These are phyloP conservation scores for Leucocoprinus birnbaumii DNA, from an alignment of 768 basidiomycete genomes.

Conservation along the genomic window DNA sequence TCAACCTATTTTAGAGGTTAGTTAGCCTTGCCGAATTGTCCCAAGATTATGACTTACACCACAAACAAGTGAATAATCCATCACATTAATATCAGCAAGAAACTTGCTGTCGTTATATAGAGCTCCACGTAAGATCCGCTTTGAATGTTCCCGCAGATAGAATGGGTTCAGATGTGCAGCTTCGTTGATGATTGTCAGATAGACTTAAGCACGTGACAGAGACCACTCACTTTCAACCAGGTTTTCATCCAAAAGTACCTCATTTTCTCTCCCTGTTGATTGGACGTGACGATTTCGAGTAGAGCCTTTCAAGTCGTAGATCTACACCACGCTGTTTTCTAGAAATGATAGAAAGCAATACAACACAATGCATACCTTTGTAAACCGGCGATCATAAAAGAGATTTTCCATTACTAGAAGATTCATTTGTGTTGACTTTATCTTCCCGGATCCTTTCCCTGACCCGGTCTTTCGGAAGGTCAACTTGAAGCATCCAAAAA, in stretches of 20 bases:
- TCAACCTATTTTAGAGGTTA: constrained; percentile 57
- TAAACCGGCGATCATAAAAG: constrained; percentile 89
- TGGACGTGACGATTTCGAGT: constrained; percentile 91
- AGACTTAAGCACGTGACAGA: background rate
- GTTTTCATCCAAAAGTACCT: constrained; percentile 96
- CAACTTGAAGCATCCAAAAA: constrained; percentile 95
- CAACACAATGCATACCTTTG: constrained; percentile 52
- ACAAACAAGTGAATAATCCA: constrained; percentile 96
- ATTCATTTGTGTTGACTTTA: constrained; percentile 89
- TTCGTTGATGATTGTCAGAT: constrained; percentile 25
- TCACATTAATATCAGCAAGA: constrained; percentile 89
- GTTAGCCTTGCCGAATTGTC: background rate
- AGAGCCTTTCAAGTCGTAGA: constrained; percentile 97
- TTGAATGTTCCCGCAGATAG: constrained; percentile 95
- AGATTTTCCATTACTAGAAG: constrained; percentile 97
- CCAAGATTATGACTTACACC: constrained; percentile 39
- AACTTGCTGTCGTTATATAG: constrained; percentile 96
- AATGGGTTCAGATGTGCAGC: constrained; percentile 86
- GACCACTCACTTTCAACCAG: constrained; percentile 73
- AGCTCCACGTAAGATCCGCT: constrained; percentile 86
- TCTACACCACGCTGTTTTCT: too few species aligned
- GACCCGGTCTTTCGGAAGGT: constrained; percentile 82
- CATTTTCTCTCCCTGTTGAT: constrained; percentile 86
- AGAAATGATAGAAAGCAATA: too few species aligned
- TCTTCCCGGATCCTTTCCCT: constrained; percentile 60